phyloP scores from a whole-genome alignment of 2,329 filamentous ascomycete genomes.

The Elsinoe australis region DNA sequence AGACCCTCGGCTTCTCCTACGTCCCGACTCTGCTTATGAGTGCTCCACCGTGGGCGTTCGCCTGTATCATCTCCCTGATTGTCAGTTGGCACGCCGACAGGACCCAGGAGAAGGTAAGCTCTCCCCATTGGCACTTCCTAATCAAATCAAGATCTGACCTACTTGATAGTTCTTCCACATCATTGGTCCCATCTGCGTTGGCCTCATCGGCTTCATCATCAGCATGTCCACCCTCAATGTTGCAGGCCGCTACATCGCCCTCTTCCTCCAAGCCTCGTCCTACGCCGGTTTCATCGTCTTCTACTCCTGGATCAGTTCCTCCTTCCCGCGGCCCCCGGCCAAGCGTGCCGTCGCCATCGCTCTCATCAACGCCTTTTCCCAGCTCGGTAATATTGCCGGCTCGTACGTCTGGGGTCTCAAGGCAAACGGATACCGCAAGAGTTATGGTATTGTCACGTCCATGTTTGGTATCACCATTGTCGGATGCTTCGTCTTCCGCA shows the following conservation, averaged over 20 bases:
- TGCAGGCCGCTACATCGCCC: constrained; percentile 52
- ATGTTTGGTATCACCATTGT: constrained; percentile 56
- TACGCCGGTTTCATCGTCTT: constrained; percentile 53
- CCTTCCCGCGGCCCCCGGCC: constrained; percentile 25
- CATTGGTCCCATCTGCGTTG: constrained; percentile 45
- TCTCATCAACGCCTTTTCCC: constrained; percentile 26
- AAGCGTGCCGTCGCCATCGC: constrained; percentile 28
- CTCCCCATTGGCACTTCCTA: too few species aligned
- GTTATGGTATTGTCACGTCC: constrained; percentile 56
- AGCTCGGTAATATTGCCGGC: constrained; percentile 38
- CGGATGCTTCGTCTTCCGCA: constrained; percentile 34
- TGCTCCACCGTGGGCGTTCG: constrained; percentile 30
- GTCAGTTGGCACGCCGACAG: constrained; percentile 25
- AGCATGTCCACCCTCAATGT: constrained; percentile 51
- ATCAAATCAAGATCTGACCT: too few species aligned
- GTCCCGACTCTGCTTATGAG: constrained; percentile 31
- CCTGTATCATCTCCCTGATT: constrained; percentile 21
- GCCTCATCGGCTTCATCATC: constrained; percentile 53
- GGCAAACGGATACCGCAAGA: constrained; percentile 55
- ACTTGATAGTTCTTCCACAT: constrained; percentile 48
- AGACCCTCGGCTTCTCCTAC: constrained; percentile 33
- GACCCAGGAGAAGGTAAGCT: constrained; percentile 25
- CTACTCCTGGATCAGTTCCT: constrained; percentile 49
- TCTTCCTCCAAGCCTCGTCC: constrained; percentile 52
- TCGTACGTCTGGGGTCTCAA: constrained; percentile 56